Base-by-base conservation (phyloP, 2,329 filamentous ascomycete genomes). In the Capronia americana region DNA sequence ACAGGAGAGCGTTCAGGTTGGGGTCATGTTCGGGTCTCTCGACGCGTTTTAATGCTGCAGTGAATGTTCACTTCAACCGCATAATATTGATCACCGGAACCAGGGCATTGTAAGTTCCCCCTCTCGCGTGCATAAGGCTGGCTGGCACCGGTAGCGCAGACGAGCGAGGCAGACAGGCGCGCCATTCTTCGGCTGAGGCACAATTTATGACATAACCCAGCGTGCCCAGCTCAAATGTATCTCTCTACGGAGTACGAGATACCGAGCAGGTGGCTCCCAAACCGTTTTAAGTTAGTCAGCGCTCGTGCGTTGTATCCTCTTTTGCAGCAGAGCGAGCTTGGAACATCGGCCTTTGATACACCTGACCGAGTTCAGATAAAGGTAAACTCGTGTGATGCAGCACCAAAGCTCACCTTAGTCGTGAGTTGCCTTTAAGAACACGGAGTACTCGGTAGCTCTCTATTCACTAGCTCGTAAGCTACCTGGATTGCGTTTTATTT, bases 181-280 rank as follows among this genome's bases (percentile, higher is more conserved):
- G 38, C 38, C 38, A n/a, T n/a, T 44, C 6, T 44, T 41, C 14
- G 34, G 34, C 38, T 44, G 38, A 44, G 38, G 38, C 38, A 44
- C 38, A 44, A 44, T n/a, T 44, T 44, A 44, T 44, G 38, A 44
- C 38, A 44, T 44, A 44, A 44, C 38, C 38, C 11, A 41, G n/a
- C 17, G n/a, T 17, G 20, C 38, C 38, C 11, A 41, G n/a, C 17
- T 44, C 38, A 7, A 44, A n/a, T 44, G 38, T 17, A 34, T 4
- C 1, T 4, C 5, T 41, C 38, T 41, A 41, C 38, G 38, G 32
- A 34, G 32, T 11, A 34, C 32, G 32, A 34, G 32, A 11, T 34
- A 34, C 32, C 32, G 32, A 34, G 32, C 2, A 11, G 10, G 10
- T 34, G 32, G 32, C 32, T 12, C 32, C 32, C 10, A 34, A 34